Evolutionary conservation across 73 alveolate species (phyloP).

Genomic region (Paramecium sonneborni): DNA sequence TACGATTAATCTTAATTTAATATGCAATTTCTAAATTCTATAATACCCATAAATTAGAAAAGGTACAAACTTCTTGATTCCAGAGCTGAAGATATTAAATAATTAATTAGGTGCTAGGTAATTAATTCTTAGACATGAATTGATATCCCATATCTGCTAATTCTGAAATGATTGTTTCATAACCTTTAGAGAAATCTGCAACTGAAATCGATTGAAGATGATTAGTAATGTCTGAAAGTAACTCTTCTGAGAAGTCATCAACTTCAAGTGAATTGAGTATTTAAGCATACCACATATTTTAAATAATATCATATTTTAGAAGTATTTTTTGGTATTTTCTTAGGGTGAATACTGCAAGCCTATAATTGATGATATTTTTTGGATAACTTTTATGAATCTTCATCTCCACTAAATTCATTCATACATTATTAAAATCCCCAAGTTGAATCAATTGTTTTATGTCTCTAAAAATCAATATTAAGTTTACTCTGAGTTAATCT

Average conservation of each 20-base stretch:
- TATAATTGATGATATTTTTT: neutral
- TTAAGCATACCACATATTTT: constrained; percentile 51
- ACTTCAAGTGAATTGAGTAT: constrained; percentile 19
- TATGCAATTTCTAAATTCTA: neutral
- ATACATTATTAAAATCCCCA: constrained; percentile 44
- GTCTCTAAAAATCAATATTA: neutral
- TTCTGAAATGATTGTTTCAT: neutral
- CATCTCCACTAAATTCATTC: constrained; percentile 46
- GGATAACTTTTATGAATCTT: constrained; percentile 8
- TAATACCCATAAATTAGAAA: neutral
- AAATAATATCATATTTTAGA: neutral
- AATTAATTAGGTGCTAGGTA: neutral
- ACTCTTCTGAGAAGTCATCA: constrained; percentile 42
- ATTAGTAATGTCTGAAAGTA: neutral
- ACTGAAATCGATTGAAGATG: neutral
- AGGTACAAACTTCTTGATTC: constrained; percentile 24
- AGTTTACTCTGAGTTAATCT: neutral
- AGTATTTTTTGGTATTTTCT: constrained; percentile 14
- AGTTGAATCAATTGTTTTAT: constrained; percentile 49
- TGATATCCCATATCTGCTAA: constrained; percentile 29
- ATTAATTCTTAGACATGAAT: neutral
- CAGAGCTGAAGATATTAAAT: constrained; percentile 26
- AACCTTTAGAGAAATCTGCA: neutral
- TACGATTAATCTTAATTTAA: neutral
- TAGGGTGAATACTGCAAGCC: neutral